These are phyloP conservation scores for Epicoccum nigrum DNA, from an alignment of 2,329 filamentous ascomycete genomes.

Conservation along the genomic window DNA sequence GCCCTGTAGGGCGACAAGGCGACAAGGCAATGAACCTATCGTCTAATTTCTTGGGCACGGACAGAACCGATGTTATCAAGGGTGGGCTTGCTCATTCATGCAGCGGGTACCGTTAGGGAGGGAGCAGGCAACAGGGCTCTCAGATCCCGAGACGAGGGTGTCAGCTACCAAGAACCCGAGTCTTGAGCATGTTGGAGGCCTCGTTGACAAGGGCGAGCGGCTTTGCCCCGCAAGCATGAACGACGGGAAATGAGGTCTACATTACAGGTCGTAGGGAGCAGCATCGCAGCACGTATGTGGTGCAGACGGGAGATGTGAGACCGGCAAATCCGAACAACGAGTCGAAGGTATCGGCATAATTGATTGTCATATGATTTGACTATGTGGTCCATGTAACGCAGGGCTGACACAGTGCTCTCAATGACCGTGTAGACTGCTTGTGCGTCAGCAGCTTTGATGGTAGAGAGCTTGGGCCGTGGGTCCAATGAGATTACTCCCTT, in stretches of 20 bases:
- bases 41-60: slow-evolving; percentile 11
- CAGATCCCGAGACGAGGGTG: slow-evolving; percentile 15
- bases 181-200: slow-evolving; percentile 4
- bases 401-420: slow-evolving; percentile 11
- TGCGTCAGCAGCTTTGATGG: background rate
- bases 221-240: slow-evolving; percentile 13
- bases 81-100: slow-evolving; percentile 12
- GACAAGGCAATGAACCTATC: slow-evolving; percentile 5
- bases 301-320: slow-evolving; percentile 17
- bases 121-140: slow-evolving; percentile 1
- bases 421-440: slow-evolving; percentile 6
- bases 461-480: background rate
- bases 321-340: slow-evolving; percentile 3
- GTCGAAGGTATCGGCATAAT: slow-evolving; percentile 5
- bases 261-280: slow-evolving; percentile 6
- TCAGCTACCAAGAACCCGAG: slow-evolving; percentile 2
- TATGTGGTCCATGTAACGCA: slow-evolving; percentile 1
- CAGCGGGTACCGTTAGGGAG: slow-evolving; percentile 5
- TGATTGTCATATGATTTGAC: slow-evolving; percentile 4
- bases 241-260: slow-evolving; percentile 19
- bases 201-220: slow-evolving; percentile 1
- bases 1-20: slow-evolving; percentile 9
- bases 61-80: slow-evolving; percentile 1
- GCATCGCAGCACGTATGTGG: slow-evolving; percentile 6
- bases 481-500: slow-evolving; percentile 1